Evolutionary conservation across 345 rosid species (phyloP), one percentile per base, ranked within the genome.

Genomic region (Euphorbia lathyris): DNA sequence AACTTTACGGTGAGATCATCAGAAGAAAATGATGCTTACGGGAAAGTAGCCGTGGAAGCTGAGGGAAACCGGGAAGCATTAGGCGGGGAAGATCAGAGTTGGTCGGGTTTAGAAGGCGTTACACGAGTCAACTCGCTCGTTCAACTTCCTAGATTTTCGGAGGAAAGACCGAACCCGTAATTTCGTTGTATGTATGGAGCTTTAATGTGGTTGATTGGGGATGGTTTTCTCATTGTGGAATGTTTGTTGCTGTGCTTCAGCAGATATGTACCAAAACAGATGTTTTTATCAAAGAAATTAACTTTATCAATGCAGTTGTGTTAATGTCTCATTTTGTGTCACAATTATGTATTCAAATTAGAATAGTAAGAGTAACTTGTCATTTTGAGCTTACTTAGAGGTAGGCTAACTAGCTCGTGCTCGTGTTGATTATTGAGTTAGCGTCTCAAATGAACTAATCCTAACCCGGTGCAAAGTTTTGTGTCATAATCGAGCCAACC

Each of bases 71-170:
- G 55, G 36, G 87, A 76, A 58, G 27, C 51, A 0, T 67, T 48
- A 0, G 68, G 45, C 0, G 79, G 67, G 45, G 97, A 92, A 64
- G 98, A 92, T 69, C 96, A 92, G 72, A 81, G 86, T 66, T 96
- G 99, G 99, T 86, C 82, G 0, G 95, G 98, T 59, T 80, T 96
- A 81, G 98, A 96, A 83, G 98, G 99, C 1, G 96, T 92, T 40
- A 92, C 99, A 0, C 84, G 99, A 72, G 98, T 96, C 70, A 96
- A 96, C 85, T 96, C 99, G 3, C 92, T 96, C 7, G 97, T 96
- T 70, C 98, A 92, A 64, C 98, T 96, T 76, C 99, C 99, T 4
- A 85, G 99, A 86, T 96, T 96, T 81, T 88, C 90, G 0, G 94
- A 73, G 76, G 97, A 90, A 80, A 81, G 81, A 65, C 87, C 80